phyloP scores from a whole-genome alignment of 1,284 basidiomycete genomes.

The Ustilago trichophora region DNA sequence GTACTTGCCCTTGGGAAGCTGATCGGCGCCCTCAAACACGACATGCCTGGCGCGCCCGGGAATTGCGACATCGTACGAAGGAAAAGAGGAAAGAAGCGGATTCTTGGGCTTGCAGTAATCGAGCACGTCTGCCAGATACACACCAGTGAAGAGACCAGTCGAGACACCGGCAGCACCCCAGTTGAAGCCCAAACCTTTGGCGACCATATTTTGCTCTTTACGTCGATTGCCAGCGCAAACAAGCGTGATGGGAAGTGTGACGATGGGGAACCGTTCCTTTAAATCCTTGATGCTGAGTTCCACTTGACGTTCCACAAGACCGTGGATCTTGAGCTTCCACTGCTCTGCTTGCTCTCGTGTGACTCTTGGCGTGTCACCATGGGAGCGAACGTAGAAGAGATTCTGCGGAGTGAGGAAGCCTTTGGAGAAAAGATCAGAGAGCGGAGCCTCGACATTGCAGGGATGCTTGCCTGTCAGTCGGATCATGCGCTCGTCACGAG shows the following conservation, averaged over 20 bases:
- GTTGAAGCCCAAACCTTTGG: conserved; percentile 71
- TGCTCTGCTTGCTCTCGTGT: conserved; percentile 67
- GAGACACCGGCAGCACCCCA: conserved; percentile 72
- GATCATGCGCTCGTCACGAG: conserved; percentile 56
- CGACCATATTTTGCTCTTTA: conserved; percentile 77
- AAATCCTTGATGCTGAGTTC: conserved; percentile 66
- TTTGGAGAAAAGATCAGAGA: conserved; percentile 70
- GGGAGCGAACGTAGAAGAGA: conserved; percentile 76
- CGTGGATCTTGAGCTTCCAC: conserved; percentile 72
- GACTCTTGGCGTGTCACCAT: conserved; percentile 75
- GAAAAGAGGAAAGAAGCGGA: conserved; percentile 52
- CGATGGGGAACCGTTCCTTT: conserved; percentile 70
- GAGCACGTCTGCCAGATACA: conserved; percentile 74
- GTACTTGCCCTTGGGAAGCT: conserved; percentile 75
- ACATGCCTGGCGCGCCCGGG: conserved; percentile 71
- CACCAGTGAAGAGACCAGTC: conserved; percentile 76
- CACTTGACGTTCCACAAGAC: conserved; percentile 60
- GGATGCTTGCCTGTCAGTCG: conserved; percentile 69
- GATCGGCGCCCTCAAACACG: conserved; percentile 75
- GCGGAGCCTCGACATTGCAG: conserved; percentile 73
- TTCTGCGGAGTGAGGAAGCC: conserved; percentile 75
- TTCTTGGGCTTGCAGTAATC: conserved; percentile 70
- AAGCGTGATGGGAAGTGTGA: conserved; percentile 75
- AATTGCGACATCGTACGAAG: conserved; percentile 55
- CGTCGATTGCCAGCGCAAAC: conserved; percentile 77